Base-by-base conservation (phyloP, 2,329 filamentous ascomycete species). In the Tetracladium maxilliforme region DNA sequence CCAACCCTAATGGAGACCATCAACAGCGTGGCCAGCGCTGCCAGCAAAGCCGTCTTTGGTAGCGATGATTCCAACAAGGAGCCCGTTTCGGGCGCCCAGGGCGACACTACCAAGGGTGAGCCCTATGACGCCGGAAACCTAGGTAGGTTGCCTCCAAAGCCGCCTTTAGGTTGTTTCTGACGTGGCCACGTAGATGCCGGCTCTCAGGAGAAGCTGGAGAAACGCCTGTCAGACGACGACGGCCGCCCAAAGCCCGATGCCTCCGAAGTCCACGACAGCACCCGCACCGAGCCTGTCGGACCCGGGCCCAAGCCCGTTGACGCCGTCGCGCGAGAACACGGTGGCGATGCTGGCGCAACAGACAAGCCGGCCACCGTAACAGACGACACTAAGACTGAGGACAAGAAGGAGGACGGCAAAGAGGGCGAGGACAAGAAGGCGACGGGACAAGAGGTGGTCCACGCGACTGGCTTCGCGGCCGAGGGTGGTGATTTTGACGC, bases 61-160 rank as follows among this genome's bases (percentile, higher is more conserved):
- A 17, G n/a, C 10, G 26, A 35, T 39, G 33, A 52, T 27, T 47
- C 47, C 19, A 57, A 57, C 23, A 48, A 52, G 37, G 82, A 92
- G 52, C 82, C 82, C 11, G 48, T 84, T 22, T 77, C 78, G 12
- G 82, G 82, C 13, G 55, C 69, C 25, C 55, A 62, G 29, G 82
- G 82, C 19, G 56, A 75, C 43, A 76, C 78, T 5, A 61, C 63
- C 14, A 61, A 59, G 21, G 69, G 66, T 9, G 74, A 87, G 45
- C 82, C 82, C 1, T 92, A 73, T 39, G 82, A 90, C 43, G 70
- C 70, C 30, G 82, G 82, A 24, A 90, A 90, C 46, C 52, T 67
- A n/a, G 61, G 69, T 56, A 47, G 37, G 52, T 28, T 16, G 11
- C 12, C 19, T 12, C 5, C 19, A 23, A 7, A n/a, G n/a, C n/a